Evolutionary conservation across 495 filamentous ascomycete species (phyloP).

Genomic region (Jackrogersella multiformis): DNA sequence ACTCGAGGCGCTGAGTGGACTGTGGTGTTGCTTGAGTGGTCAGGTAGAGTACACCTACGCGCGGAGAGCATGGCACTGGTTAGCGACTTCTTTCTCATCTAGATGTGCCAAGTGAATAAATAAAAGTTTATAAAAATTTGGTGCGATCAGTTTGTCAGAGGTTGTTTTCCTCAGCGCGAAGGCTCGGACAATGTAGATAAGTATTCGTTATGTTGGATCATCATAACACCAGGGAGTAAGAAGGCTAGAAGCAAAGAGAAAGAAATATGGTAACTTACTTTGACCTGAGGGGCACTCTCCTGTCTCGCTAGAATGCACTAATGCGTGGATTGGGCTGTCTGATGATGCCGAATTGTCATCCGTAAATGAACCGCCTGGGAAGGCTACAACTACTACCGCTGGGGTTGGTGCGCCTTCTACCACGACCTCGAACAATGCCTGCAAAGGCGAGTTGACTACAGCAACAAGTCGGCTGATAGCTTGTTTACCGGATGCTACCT

Average conservation of each 20-base stretch:
- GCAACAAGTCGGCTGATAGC: slow-evolving; percentile 60
- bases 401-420: slow-evolving; percentile 78
- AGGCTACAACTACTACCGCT: slow-evolving; percentile 77
- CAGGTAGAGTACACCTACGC: slow-evolving; percentile 78
- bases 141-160: slow-evolving; percentile 86
- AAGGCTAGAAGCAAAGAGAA: slow-evolving; percentile 23
- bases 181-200: slow-evolving; percentile 99
- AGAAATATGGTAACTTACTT: slow-evolving; percentile 70
- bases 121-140: slow-evolving; percentile 24
- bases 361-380: slow-evolving; percentile 64
- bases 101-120: neutral
- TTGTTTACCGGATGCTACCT: slow-evolving; percentile 34
- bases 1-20: slow-evolving; percentile 57
- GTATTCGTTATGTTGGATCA: slow-evolving; percentile 87
- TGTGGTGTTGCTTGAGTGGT: slow-evolving; percentile 57
- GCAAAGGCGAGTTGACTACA: slow-evolving; percentile 74
- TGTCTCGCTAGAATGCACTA: slow-evolving; percentile 83
- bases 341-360: slow-evolving; percentile 43
- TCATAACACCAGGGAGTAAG: slow-evolving; percentile 57
- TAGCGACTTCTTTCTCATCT: slow-evolving; percentile 52
- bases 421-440: slow-evolving; percentile 71
- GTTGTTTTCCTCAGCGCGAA: slow-evolving; percentile 81
- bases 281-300: slow-evolving; percentile 87
- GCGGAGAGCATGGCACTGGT: slow-evolving; percentile 42
- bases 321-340: slow-evolving; percentile 72